Conservation (phyloP, 805 yeast genomes). For the Wickerhamomyces chambardii region DNA sequence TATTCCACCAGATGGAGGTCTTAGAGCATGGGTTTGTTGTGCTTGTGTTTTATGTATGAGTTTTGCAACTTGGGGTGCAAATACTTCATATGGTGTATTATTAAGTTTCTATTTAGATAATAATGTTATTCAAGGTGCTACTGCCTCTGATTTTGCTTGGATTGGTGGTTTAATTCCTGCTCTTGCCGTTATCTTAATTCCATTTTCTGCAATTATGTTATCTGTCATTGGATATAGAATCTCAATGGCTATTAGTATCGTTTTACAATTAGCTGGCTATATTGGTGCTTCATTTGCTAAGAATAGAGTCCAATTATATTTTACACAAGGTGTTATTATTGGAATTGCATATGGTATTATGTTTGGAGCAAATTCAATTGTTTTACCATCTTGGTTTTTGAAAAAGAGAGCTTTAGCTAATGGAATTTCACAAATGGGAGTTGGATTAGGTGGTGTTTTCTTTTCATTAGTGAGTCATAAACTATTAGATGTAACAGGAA, state of each 20-base stretch:
- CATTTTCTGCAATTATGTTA: constrained; percentile 32
- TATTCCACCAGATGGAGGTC: constrained; percentile 34
- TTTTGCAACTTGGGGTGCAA: constrained; percentile 47
- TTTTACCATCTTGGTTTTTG: constrained; percentile 48
- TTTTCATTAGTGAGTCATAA: constrained; percentile 32
- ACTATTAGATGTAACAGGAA: constrained; percentile 29
- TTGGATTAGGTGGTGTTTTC: constrained; percentile 44
- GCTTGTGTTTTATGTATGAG: constrained; percentile 21
- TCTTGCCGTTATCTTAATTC: constrained; percentile 43
- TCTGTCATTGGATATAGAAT: constrained; percentile 32
- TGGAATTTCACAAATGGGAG: constrained; percentile 40
- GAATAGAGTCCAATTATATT: constrained; percentile 38
- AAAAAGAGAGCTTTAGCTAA: constrained; percentile 37
- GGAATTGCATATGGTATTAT: constrained; percentile 42
- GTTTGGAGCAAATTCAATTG: constrained; percentile 41
- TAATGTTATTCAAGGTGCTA: constrained; percentile 37
- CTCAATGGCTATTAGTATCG: constrained; percentile 29
- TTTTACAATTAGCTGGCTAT: constrained; percentile 35
- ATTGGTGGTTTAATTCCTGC: constrained; percentile 46
- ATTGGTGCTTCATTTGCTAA: constrained; percentile 43
- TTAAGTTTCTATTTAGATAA: constrained; percentile 35
- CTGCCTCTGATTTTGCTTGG: constrained; percentile 41
- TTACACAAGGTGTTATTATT: constrained; percentile 42
- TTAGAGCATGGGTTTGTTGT: constrained; percentile 41
- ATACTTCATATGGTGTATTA: constrained; percentile 46